These are phyloP conservation scores for Polychytrium aggregatum DNA, from an alignment of 192 early-diverging fungal species.

Conservation along the genomic window DNA sequence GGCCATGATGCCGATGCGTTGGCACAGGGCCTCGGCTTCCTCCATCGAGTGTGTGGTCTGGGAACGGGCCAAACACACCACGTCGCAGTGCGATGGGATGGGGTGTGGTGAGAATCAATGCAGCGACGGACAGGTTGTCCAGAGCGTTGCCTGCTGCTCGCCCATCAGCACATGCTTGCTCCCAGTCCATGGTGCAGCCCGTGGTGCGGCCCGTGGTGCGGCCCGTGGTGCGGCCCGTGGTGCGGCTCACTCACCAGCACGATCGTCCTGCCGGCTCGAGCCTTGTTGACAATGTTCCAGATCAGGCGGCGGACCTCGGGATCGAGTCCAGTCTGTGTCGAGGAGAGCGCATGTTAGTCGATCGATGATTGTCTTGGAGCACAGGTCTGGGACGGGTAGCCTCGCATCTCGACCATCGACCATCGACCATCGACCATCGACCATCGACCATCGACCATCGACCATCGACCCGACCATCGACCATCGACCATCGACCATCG, in stretches of 20 bases:
- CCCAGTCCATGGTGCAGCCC: too few relatives aligned
- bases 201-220: too few relatives aligned
- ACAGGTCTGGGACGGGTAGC: neutral
- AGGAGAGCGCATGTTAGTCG: too few relatives aligned
- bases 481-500: too few relatives aligned
- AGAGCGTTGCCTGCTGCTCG: neutral
- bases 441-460: too few relatives aligned
- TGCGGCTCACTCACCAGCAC: slow-evolving; percentile 19
- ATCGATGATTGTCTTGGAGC: neutral
- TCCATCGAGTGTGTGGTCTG: slow-evolving; percentile 72
- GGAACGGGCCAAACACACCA: too few relatives aligned
- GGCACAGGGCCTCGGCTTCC: slow-evolving; percentile 64
- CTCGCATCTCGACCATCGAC: too few relatives aligned
- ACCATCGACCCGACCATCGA: too few relatives aligned
- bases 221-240: neutral
- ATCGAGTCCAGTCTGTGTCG: slow-evolving; percentile 61
- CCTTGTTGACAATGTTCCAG: slow-evolving; percentile 56
- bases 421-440: too few relatives aligned
- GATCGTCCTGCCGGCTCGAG: slow-evolving; percentile 48
- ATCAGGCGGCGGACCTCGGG: slow-evolving; percentile 61
- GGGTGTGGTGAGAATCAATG: neutral
- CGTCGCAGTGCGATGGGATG: neutral
- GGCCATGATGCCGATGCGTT: slow-evolving; percentile 66
- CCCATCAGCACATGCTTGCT: neutral
- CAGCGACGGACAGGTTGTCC: too few relatives aligned